phyloP scores from a whole-genome alignment of 345 rosid genomes.

The Dovyalis caffra region DNA sequence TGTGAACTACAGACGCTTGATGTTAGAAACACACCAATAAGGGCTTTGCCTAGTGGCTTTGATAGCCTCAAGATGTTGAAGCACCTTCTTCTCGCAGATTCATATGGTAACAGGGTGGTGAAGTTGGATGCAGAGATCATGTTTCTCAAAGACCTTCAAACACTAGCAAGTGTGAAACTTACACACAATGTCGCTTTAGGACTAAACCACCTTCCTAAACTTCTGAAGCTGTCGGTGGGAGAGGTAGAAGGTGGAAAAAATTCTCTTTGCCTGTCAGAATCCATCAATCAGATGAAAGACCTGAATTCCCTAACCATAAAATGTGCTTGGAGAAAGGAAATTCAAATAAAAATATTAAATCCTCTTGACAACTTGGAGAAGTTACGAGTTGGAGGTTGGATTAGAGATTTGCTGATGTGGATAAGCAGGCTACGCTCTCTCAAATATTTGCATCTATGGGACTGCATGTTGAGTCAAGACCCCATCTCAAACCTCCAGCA shows the following conservation, averaged over 20 bases:
- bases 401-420: background rate
- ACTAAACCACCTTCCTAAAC: background rate
- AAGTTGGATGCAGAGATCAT: background rate
- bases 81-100: background rate
- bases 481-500: background rate
- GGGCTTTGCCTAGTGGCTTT: background rate
- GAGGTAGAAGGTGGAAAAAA: background rate
- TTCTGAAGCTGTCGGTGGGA: background rate
- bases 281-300: background rate
- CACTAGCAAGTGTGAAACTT: background rate
- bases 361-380: background rate
- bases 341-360: background rate
- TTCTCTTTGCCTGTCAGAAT: background rate
- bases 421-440: background rate
- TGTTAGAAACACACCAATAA: background rate
- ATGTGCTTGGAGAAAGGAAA: background rate
- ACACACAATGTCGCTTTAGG: background rate
- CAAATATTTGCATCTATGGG: background rate
- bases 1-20: background rate
- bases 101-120: background rate
- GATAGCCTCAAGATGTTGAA: background rate
- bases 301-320: background rate
- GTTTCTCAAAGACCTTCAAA: background rate
- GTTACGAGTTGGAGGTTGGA: background rate
- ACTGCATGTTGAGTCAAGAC: constrained; percentile 1